These are phyloP conservation scores for Theileria annulata DNA, from an alignment of 169 alveolate species.

Conservation along the genomic window DNA sequence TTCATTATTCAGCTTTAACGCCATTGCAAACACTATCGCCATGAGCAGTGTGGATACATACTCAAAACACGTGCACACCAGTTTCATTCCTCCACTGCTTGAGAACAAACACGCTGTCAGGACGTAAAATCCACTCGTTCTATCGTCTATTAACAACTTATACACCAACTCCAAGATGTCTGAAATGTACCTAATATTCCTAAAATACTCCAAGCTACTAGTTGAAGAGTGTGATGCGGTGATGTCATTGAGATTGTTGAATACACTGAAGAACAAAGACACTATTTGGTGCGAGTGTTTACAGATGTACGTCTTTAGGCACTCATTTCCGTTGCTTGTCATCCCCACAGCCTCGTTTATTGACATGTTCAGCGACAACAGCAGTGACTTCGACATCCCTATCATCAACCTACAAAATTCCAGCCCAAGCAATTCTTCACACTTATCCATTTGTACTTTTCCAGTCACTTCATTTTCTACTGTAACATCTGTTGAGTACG, in stretches of 20 bases:
- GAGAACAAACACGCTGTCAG: constrained; percentile 32
- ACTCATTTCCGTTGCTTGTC: constrained; percentile 9
- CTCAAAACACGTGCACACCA: constrained; percentile 24
- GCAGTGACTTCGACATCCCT: constrained; percentile 32
- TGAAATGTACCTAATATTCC: constrained; percentile 46
- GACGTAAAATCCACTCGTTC: constrained; percentile 17
- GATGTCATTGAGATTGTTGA: not conserved
- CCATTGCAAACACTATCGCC: constrained; percentile 44
- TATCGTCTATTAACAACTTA: constrained; percentile 47
- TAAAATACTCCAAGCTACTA: constrained; percentile 20
- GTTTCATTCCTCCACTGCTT: constrained; percentile 34
- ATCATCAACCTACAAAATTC: constrained; percentile 48
- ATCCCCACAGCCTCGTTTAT: constrained; percentile 19
- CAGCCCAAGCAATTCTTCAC: constrained; percentile 22
- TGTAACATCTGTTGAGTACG: constrained; percentile 25
- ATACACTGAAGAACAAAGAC: constrained; percentile 29
- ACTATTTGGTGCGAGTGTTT: constrained; percentile 24
- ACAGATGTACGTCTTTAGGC: constrained; percentile 22
- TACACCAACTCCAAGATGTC: constrained; percentile 60
- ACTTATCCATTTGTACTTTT: not conserved
- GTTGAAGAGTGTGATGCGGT: constrained; percentile 8
- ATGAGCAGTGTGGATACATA: constrained; percentile 31
- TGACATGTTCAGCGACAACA: constrained; percentile 27
- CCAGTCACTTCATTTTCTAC: not conserved
- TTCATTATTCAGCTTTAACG: constrained; percentile 27